Evolutionary conservation across 345 rosid species (phyloP).

Genomic region (Excoecaria agallocha): DNA sequence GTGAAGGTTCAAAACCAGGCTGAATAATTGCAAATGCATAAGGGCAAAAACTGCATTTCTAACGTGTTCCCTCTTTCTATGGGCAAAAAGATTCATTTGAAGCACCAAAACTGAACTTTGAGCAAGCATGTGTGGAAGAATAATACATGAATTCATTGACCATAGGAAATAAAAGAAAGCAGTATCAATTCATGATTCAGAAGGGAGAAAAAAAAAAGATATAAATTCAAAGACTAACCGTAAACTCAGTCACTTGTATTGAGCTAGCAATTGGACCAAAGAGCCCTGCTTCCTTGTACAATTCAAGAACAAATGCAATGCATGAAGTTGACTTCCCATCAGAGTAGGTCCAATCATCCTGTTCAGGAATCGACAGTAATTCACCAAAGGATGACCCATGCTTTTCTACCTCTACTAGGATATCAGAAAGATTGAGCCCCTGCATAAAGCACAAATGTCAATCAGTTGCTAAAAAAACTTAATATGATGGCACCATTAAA

Average conservation of each 20-base stretch:
- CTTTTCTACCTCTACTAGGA: slow-evolving; percentile 78
- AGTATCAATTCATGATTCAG: background rate
- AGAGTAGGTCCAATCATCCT: slow-evolving; percentile 83
- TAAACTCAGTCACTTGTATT: slow-evolving; percentile 93
- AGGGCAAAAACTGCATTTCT: background rate
- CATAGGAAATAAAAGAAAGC: background rate
- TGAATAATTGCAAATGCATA: background rate
- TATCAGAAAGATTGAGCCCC: slow-evolving; percentile 79
- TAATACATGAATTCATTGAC: background rate
- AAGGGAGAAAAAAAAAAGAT: background rate
- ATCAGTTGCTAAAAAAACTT: background rate
- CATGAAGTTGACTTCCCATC: slow-evolving; percentile 97
- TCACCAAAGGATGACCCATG: slow-evolving; percentile 85
- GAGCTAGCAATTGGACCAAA: slow-evolving; percentile 62
- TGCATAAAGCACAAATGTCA: slow-evolving; percentile 29
- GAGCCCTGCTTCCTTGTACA: slow-evolving; percentile 92
- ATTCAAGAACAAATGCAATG: slow-evolving; percentile 83
- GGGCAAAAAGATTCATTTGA: background rate
- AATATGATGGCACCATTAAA: background rate
- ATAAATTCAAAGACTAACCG: slow-evolving; percentile 45
- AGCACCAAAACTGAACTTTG: no score
- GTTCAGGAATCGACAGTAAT: slow-evolving; percentile 86
- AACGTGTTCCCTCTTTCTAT: background rate
- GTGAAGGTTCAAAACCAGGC: background rate
- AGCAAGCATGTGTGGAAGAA: background rate